These are phyloP conservation scores for Candida morakotiae DNA, from an alignment of 805 yeast genomes.

Conservation along the genomic window DNA sequence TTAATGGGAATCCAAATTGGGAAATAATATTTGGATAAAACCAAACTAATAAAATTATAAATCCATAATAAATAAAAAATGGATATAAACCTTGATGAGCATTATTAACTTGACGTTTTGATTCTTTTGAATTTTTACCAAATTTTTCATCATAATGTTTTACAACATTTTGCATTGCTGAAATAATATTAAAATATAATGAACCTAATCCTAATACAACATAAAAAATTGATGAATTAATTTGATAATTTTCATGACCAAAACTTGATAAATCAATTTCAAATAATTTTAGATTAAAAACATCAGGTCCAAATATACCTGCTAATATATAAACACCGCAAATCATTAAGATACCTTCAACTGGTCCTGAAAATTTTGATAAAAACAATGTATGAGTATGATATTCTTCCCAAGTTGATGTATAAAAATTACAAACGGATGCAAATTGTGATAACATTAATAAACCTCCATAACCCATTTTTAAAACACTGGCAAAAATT, in stretches of 20 bases:
- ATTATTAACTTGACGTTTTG: constrained; percentile 37
- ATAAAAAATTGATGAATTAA: constrained; percentile 43
- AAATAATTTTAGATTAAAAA: constrained; percentile 54
- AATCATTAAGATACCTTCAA: constrained; percentile 81
- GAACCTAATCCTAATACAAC: constrained; percentile 50
- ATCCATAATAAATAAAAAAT: constrained; percentile 50
- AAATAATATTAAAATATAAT: constrained; percentile 58
- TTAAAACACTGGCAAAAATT: constrained; percentile 71
- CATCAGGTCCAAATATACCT: constrained; percentile 63
- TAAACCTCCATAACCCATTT: constrained; percentile 66
- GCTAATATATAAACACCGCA: constrained; percentile 53
- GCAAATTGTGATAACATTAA: constrained; percentile 67
- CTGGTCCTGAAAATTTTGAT: constrained; percentile 86
- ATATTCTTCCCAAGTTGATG: constrained; percentile 94
- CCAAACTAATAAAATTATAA: constrained; percentile 45
- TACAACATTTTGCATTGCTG: constrained; percentile 62
- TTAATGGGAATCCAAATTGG: constrained; percentile 48
- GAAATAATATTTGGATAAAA: constrained; percentile 50
- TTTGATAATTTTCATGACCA: constrained; percentile 21
- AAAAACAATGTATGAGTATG: constrained; percentile 81
- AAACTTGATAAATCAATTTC: constrained; percentile 34
- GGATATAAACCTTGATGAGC: constrained; percentile 61
- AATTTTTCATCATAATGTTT: constrained; percentile 37
- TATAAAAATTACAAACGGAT: constrained; percentile 73
- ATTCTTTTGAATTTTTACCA: constrained; percentile 16